Percentiles rank a stretch among this genome's conserved stretches.
Conservation (phyloP, 2,329 filamentous ascomycete genomes). For the Colletotrichum truncatum region DNA sequence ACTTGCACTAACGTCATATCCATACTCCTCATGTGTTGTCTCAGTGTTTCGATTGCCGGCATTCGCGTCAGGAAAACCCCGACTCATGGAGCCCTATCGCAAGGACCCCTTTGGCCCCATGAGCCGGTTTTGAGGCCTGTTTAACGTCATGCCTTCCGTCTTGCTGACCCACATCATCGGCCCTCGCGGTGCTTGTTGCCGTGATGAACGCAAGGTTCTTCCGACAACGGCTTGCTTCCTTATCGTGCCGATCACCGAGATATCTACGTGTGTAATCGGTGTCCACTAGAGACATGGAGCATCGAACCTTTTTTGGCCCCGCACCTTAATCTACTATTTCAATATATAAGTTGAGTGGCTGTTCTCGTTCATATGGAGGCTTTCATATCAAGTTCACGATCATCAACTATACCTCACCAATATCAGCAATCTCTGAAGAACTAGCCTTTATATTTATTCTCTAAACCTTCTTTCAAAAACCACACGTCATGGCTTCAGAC, state of each 20-base stretch:
- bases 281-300: not conserved
- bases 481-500: not conserved
- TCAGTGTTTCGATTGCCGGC: not conserved
- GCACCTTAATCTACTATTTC: not conserved
- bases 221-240: not conserved
- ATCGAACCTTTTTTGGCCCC: not conserved
- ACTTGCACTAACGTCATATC: not conserved
- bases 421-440: no score
- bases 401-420: no score
- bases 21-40: not conserved
- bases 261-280: constrained; percentile 2
- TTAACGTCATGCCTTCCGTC: not conserved
- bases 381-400: not conserved
- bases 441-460: no score
- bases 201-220: not conserved
- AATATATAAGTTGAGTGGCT: not conserved
- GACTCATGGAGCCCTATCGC: not conserved
- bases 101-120: not conserved
- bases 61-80: not conserved
- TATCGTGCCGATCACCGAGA: not conserved
- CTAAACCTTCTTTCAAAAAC: not conserved
- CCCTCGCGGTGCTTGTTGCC: not conserved
- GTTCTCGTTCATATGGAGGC: not conserved
- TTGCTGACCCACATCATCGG: not conserved
- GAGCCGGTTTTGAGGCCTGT: not conserved